Evolutionary conservation across 768 basidiomycete species (phyloP).

Genomic region (Rhizopogon vulgaris): DNA sequence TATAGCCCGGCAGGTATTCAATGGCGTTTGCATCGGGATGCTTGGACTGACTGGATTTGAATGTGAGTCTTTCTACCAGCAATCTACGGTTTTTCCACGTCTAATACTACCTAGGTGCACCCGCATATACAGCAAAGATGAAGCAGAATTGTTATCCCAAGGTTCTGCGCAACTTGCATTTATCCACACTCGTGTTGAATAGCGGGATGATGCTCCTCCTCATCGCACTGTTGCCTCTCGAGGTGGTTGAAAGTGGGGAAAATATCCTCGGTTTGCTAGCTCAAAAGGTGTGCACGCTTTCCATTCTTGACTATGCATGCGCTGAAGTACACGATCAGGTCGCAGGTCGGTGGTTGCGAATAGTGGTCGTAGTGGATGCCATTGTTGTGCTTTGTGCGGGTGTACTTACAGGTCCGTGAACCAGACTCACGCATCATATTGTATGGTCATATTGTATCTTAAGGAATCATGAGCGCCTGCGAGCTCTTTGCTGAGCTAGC

Average conservation of each 20-base stretch:
- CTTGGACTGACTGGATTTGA: constrained; percentile 69
- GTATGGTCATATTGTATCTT: background rate
- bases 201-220: constrained; percentile 52
- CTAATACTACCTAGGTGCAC: constrained; percentile 37
- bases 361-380: constrained; percentile 60
- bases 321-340: constrained; percentile 28
- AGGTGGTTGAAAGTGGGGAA: constrained; percentile 39
- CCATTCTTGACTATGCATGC: background rate
- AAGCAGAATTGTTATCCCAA: constrained; percentile 47
- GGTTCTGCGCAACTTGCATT: constrained; percentile 61
- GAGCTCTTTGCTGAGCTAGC: constrained; percentile 55
- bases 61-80: constrained; percentile 30
- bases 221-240: constrained; percentile 51
- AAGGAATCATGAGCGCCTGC: constrained; percentile 53
- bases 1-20: constrained; percentile 45
- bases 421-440: background rate
- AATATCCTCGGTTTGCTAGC: constrained; percentile 67
- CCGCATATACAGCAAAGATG: constrained; percentile 60
- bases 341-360: constrained; percentile 56
- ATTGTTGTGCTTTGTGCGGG: constrained; percentile 69
- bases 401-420: constrained; percentile 51
- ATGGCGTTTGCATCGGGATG: constrained; percentile 67
- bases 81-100: background rate
- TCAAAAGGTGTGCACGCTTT: constrained; percentile 33
- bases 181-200: constrained; percentile 52